Base-by-base conservation (phyloP, 2,329 filamentous ascomycete species). In the Trichoderma harzianum region DNA sequence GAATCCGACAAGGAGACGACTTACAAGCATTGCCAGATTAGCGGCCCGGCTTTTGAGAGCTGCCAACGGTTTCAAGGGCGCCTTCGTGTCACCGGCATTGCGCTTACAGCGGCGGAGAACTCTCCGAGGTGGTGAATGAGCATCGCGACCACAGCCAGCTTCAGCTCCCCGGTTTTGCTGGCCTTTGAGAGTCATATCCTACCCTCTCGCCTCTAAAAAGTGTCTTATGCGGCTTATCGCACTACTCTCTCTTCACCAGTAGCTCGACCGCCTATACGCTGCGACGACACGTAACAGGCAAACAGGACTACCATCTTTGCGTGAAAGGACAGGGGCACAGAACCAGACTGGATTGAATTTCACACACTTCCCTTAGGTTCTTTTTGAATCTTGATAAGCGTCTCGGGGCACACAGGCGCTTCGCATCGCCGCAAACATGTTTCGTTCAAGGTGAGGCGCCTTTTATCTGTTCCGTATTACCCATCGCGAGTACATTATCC, bases 371-470 rank as follows among this genome's bases (percentile, higher is more conserved):
- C n/a, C 51, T 18, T 14, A 24, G 32, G 21, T 10, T 58, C 26
- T 60, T 69, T 6, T 26, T 24, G 57, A 53, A 11, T 36, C 30
- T 21, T 21, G 16, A 43, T 26, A 62, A 69, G 39, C 67, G 36
- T 62, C 57, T 53, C 39, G 12, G 21, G 47, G 26, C 53, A 21
- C 39, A 32, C 28, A 53, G 67, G 8, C 67, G 55, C 67, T 53
- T 30, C 39, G 21, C 32, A 24, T 51, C 57, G 67, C 64, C n/a
- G n/a, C 26, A 69, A 60, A 66, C 61, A 72, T 72, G 71, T 72
- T 72, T 69, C 71, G 71, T 34, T 72, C 66, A 12, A 72, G 71
- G 71, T 72, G 43, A 53, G 57, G n/a, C 39, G 2, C 16, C 28
- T 34, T 55, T 53, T n/a, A 55, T 66, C 2, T 71, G 26, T 39